These are phyloP conservation scores for Encephalitozoon intestinalis DNA, from an alignment of 371 early-diverging fungal genomes.

Conservation along the genomic window DNA sequence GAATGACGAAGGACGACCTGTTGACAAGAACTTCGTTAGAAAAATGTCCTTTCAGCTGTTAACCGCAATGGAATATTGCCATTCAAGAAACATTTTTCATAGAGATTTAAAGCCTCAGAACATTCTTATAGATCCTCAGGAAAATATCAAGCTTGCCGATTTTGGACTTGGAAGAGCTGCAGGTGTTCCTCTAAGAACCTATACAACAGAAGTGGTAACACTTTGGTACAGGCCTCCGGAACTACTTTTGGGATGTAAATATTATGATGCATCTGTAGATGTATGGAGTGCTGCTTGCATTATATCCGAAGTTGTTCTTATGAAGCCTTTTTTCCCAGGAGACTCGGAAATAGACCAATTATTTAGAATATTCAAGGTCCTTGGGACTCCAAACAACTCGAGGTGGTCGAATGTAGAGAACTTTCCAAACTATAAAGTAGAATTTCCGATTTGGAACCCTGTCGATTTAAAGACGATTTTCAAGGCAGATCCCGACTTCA, in stretches of 20 bases:
- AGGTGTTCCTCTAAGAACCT: slow-evolving; percentile 54
- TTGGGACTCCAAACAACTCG: slow-evolving; percentile 87
- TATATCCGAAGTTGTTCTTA: slow-evolving; percentile 91
- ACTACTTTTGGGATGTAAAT: slow-evolving; percentile 54
- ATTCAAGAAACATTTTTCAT: slow-evolving; percentile 89
- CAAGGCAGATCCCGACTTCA: slow-evolving; percentile 65
- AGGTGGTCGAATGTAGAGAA: slow-evolving; percentile 80
- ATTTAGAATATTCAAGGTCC: slow-evolving; percentile 93
- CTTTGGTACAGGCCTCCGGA: slow-evolving; percentile 62
- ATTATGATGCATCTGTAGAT: slow-evolving; percentile 65
- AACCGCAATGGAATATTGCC: slow-evolving; percentile 91
- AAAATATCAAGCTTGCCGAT: slow-evolving; percentile 59
- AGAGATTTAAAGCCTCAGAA: slow-evolving; percentile 74
- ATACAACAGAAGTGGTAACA: slow-evolving; percentile 59
- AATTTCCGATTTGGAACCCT: slow-evolving; percentile 60
- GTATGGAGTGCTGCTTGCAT: slow-evolving; percentile 97
- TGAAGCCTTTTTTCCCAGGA: slow-evolving; percentile 90
- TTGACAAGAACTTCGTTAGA: slow-evolving; percentile 16
- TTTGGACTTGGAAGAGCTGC: slow-evolving; percentile 59
- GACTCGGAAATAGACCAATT: slow-evolving; percentile 96
- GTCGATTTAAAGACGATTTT: slow-evolving; percentile 27
- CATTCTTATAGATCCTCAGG: slow-evolving; percentile 58
- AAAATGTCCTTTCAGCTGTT: slow-evolving; percentile 74
- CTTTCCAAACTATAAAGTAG: slow-evolving; percentile 68
- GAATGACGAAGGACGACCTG: slow-evolving; percentile 59